Conservation (phyloP, 768 basidiomycete genomes). For the Lactifluus piperatus region DNA sequence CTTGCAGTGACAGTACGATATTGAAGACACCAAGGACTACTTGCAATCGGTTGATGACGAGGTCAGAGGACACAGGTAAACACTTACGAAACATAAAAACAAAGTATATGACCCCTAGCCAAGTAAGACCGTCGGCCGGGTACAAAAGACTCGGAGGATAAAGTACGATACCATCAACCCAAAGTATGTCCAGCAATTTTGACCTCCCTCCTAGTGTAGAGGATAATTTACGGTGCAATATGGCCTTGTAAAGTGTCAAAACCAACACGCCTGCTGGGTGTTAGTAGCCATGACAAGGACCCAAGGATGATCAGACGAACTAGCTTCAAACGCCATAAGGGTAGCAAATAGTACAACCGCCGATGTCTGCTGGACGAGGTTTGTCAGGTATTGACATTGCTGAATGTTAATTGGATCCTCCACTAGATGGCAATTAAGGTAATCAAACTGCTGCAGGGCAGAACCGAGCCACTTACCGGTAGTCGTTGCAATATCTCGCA, state of each 20-base stretch:
- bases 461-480: not conserved
- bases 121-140: not conserved
- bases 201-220: not conserved
- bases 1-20: slow-evolving; percentile 1
- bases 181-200: slow-evolving; percentile 11
- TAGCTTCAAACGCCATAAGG: slow-evolving; percentile 6
- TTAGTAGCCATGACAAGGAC: not conserved
- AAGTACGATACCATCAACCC: slow-evolving; percentile 7
- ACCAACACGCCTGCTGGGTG: not conserved
- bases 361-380: not conserved
- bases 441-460: not conserved
- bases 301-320: not conserved
- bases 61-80: not conserved
- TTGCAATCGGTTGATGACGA: not conserved
- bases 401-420: not conserved
- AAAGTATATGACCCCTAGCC: slow-evolving; percentile 15
- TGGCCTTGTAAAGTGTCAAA: slow-evolving; percentile 10
- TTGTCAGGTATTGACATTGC: not conserved
- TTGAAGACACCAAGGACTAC: slow-evolving; percentile 13
- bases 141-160: not conserved
- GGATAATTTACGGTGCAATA: not conserved
- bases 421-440: not conserved
- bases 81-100: slow-evolving; percentile 15
- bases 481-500: not conserved
- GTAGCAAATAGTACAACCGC: slow-evolving; percentile 1